phyloP scores from a whole-genome alignment of 495 filamentous ascomycete genomes.

The Parachaetomium inaequale region DNA sequence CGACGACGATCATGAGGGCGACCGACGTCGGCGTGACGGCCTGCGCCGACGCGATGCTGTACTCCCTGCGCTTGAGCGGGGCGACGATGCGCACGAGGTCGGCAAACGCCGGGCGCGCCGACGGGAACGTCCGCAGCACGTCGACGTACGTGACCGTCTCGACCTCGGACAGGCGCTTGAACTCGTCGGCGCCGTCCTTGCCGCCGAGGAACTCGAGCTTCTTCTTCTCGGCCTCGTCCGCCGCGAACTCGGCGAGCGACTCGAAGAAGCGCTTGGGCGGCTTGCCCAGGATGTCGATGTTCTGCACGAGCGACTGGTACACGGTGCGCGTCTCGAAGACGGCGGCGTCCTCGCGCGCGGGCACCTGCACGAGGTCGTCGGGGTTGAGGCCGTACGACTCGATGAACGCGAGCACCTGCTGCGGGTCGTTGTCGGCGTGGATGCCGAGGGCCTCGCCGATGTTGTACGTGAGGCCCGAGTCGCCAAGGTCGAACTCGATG shows the following conservation, averaged over 20 bases:
- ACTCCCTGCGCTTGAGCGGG: slow-evolving; percentile 93
- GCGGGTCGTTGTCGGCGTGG: slow-evolving; percentile 84
- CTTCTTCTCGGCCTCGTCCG: slow-evolving; percentile 75
- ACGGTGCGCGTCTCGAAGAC: slow-evolving; percentile 87
- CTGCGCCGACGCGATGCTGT: slow-evolving; percentile 95
- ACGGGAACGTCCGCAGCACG: slow-evolving; percentile 79
- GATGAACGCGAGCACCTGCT: slow-evolving; percentile 80
- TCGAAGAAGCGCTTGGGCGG: slow-evolving; percentile 98
- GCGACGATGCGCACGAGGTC: slow-evolving; percentile 85
- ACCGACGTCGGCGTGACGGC: slow-evolving; percentile 83
- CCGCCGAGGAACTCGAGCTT: slow-evolving; percentile 72
- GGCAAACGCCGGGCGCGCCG: slow-evolving; percentile 83
- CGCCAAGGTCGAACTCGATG: slow-evolving; percentile 94
- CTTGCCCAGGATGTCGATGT: slow-evolving; percentile 94
- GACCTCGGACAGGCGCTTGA: slow-evolving; percentile 90
- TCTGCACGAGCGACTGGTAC: slow-evolving; percentile 87
- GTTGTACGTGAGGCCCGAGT: slow-evolving; percentile 87
- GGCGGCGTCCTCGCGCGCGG: slow-evolving; percentile 73
- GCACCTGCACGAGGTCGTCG: slow-evolving; percentile 82
- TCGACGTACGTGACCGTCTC: slow-evolving; percentile 93
- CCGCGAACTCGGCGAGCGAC: slow-evolving; percentile 79
- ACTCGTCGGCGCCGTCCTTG: slow-evolving; percentile 83
- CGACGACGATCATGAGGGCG: slow-evolving; percentile 95
- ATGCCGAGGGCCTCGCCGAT: slow-evolving; percentile 98
- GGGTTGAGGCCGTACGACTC: slow-evolving; percentile 78